Conservation (phyloP, 1,284 basidiomycete species). For the Ceratobasidium sp. region DNA sequence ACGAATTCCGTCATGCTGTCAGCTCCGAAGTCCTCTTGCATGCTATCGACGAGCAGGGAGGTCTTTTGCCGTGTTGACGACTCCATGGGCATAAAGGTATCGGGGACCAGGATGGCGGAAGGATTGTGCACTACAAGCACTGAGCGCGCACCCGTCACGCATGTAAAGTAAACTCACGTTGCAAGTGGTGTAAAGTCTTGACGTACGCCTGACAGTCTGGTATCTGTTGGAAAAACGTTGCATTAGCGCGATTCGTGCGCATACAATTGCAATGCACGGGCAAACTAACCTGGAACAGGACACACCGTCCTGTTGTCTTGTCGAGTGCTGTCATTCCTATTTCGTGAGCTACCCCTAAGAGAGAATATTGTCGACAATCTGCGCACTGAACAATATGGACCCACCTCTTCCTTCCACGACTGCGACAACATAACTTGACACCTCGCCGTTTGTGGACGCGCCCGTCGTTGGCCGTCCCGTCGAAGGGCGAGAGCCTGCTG, state of each 20-base stretch:
- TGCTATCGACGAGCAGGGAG: constrained; percentile 77
- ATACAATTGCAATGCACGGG: constrained; percentile 49
- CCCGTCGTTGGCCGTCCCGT: constrained; percentile 42
- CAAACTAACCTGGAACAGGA: constrained; percentile 73
- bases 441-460: constrained; percentile 38
- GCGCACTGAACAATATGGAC: not conserved
- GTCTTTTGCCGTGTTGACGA: constrained; percentile 58
- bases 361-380: constrained; percentile 35
- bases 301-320: constrained; percentile 79
- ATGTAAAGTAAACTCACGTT: constrained; percentile 53
- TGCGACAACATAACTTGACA: constrained; percentile 64
- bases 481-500: constrained; percentile 33
- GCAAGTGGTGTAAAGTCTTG: constrained; percentile 88
- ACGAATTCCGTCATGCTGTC: constrained; percentile 65
- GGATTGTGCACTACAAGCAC: constrained; percentile 69
- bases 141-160: too few species aligned
- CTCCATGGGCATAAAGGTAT: constrained; percentile 77
- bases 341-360: constrained; percentile 75
- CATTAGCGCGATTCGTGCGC: constrained; percentile 21
- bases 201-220: constrained; percentile 87
- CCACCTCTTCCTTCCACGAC: constrained; percentile 75
- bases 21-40: constrained; percentile 80
- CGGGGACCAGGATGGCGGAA: constrained; percentile 79
- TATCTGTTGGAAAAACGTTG: constrained; percentile 63
- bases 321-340: constrained; percentile 89